Base-by-base conservation (phyloP, 495 filamentous ascomycete species). In the Aspergillus indologenus region DNA sequence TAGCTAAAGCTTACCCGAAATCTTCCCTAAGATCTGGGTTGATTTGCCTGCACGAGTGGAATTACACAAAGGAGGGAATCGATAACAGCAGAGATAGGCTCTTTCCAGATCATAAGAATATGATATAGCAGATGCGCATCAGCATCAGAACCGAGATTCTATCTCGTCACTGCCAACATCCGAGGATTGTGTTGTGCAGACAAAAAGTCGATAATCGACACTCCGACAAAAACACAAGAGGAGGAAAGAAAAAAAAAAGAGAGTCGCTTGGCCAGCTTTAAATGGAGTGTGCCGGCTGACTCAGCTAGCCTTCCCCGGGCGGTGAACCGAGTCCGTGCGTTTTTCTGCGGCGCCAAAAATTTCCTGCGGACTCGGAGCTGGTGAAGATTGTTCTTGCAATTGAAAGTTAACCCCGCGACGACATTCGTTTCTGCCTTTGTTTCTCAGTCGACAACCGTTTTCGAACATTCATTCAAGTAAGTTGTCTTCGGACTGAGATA, bases 241-340 rank as follows among this genome's bases (percentile, higher is more conserved):
- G 59, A 59, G 57, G 62, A 68, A 59, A 56, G 54, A 50, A 69
- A 62, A 65, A 60, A 61, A 57, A 54, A 65, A 1, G 40, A 18
- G 56, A 20, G 51, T 65, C 57, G 57, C 60, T 64, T 48, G 47
- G 58, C 55, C 43, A 56, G 58, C 57, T 66, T 72, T 66, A 70
- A 69, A 72, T 71, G 63, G 59, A 58, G 26, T 8, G 26, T 5
- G 9, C 1, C n/a, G 9, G 60, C 23, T 77, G 71, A 77, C 69
- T 76, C 64, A 76, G 66, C 74, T 15, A 40, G 12, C 2, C 3
- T 15, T 40, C 7, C 34, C 7, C 34, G 34, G 34, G 34, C 26
- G 50, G 34, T n/a, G 40, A 9, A 5, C n/a, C 14, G 58, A 60
- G 64, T 31, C 60, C 53, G 64, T 63, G 64, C 64, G 7, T 17